These are phyloP conservation scores for Fusarium luffae DNA, from an alignment of 2,329 filamentous ascomycete genomes.

Conservation along the genomic window DNA sequence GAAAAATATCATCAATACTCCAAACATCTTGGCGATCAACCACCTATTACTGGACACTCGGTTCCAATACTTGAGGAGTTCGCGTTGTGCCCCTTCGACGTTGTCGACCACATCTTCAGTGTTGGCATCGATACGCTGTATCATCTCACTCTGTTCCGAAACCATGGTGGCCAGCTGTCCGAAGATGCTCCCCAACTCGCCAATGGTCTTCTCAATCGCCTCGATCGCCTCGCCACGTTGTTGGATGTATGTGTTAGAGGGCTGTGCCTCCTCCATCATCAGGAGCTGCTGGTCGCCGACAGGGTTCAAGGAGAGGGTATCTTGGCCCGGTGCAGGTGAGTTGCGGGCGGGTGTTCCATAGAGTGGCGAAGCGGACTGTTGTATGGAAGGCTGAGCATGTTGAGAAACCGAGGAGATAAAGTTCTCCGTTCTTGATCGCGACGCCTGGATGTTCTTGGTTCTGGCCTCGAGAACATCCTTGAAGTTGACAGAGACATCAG, in stretches of 20 bases:
- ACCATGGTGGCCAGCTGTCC: constrained; percentile 97
- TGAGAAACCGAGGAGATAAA: constrained; percentile 92
- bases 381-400: constrained; percentile 74
- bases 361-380: constrained; percentile 83
- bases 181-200: constrained; percentile 89
- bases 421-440: constrained; percentile 90
- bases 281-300: constrained; percentile 86
- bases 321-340: constrained; percentile 73
- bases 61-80: constrained; percentile 96
- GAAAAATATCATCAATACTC: constrained; percentile 95
- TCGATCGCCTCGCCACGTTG: constrained; percentile 96
- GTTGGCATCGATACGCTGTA: constrained; percentile 96
- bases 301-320: constrained; percentile 86
- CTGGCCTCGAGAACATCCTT: constrained; percentile 96
- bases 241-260: constrained; percentile 88
- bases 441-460: constrained; percentile 98
- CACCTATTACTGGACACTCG: constrained; percentile 94
- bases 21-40: constrained; percentile 83
- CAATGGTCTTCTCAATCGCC: constrained; percentile 94
- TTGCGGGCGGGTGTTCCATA: constrained; percentile 82
- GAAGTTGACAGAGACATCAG: constrained; percentile 93
- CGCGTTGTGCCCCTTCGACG: constrained; percentile 94
- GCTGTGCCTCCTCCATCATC: constrained; percentile 90
- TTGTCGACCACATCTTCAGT: constrained; percentile 98
- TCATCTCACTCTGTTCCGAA: constrained; percentile 96